Evolutionary conservation across 2,329 filamentous ascomycete genomes (phyloP).

Genomic region (Aspergillus eucalypticola): DNA sequence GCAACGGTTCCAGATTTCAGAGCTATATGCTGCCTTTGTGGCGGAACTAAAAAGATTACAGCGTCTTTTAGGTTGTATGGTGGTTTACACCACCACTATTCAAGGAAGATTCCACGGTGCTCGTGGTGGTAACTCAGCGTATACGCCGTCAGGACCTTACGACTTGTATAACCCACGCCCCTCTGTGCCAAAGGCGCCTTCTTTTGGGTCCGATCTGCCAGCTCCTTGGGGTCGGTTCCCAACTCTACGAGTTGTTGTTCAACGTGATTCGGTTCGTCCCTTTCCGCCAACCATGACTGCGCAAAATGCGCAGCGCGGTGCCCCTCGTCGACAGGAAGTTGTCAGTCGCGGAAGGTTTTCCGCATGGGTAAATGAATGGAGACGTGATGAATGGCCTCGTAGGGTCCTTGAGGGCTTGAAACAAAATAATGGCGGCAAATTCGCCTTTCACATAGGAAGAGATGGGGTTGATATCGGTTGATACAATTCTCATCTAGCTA

Average conservation of each 20-base stretch:
- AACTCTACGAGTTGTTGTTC: slow-evolving; percentile 39
- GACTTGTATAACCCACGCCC: slow-evolving; percentile 16
- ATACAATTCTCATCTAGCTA: neutral
- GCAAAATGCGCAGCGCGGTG: slow-evolving; percentile 37
- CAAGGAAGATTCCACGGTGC: slow-evolving; percentile 6
- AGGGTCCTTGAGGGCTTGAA: slow-evolving; percentile 32
- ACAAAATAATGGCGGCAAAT: slow-evolving; percentile 30
- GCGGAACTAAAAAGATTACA: slow-evolving; percentile 39
- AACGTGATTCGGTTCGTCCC: slow-evolving; percentile 36
- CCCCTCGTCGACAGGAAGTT: slow-evolving; percentile 36
- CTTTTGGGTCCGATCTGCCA: slow-evolving; percentile 38
- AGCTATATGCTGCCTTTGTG: slow-evolving; percentile 34
- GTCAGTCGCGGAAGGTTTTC: slow-evolving; percentile 38
- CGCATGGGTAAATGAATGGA: slow-evolving; percentile 41
- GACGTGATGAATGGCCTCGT: slow-evolving; percentile 37
- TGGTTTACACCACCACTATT: slow-evolving; percentile 41
- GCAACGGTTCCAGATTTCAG: slow-evolving; percentile 31
- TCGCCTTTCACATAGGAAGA: slow-evolving; percentile 31
- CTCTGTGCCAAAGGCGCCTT: slow-evolving; percentile 21
- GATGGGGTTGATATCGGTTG: slow-evolving; percentile 27
- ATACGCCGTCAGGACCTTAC: slow-evolving; percentile 24
- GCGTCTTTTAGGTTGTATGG: slow-evolving; percentile 37
- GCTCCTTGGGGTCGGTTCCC: slow-evolving; percentile 43
- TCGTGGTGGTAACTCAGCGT: slow-evolving; percentile 1
- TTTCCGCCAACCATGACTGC: slow-evolving; percentile 38